Base-by-base conservation (phyloP, 2,329 filamentous ascomycete genomes). In the Zymoseptoria passerinii region DNA sequence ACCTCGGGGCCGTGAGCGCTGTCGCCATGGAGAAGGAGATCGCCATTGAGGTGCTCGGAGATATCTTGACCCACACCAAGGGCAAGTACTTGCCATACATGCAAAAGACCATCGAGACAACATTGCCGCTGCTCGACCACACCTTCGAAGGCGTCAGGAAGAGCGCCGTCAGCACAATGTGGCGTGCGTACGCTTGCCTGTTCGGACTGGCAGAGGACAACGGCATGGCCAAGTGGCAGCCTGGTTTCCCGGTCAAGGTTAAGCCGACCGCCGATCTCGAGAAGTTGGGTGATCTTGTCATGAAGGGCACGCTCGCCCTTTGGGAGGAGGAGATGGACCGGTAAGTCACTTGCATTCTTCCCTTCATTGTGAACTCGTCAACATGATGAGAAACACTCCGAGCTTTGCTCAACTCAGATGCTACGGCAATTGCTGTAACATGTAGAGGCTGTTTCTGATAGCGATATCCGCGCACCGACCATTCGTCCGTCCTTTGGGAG, bases 361-460 rank as follows among this genome's bases (percentile, higher is more conserved):
- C 35, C 53, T 53, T 49, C 57, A 49, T 58, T 58, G 7, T 18
- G 10, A 28, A 27, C 52, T 55, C 54, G 27, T 60, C 71, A 72
- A 76, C 70, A 86, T 90, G 91, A 96, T 96, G 91, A 96, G 77
- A 80, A 55, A 83, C 80, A 76, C 79, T 84, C 89, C 90, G 92
- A 92, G 92, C 92, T 91, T 92, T 96, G 92, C 92, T 96, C 92
- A 96, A 18, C 92, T 96, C 90, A 89, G 88, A 97, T 87, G 86
- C 89, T 83, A 78, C 61, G 65, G 68, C 69, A 71, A 61, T 61
- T 71, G 69, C 69, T 71, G 68, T 59, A 70, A 66, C 58, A 58
- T 62, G 62, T 70, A 71, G 69, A 71, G 69, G 69, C 76, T 79
- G 75, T 79, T 79, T 76, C 78, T 81, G 78, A 81, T 70, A 54